Evolutionary conservation across 495 filamentous ascomycete species (phyloP), one percentile per base, ranked within the genome.

Genomic region (Neurospora cerealis): DNA sequence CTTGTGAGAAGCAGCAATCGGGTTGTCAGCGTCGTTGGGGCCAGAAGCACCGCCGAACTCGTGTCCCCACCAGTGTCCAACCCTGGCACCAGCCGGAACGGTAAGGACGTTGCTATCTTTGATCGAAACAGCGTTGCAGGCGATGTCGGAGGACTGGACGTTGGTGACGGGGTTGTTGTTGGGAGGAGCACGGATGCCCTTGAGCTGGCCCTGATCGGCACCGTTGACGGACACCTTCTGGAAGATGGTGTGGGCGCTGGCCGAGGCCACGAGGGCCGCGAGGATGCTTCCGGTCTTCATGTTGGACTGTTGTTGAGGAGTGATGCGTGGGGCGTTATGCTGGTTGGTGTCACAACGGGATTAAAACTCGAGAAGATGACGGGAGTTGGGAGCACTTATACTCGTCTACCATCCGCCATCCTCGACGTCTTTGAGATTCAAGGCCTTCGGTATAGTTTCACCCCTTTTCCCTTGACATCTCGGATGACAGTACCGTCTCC

Each of bases 181-280:
- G 36, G 74, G 77, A 0, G 87, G 86, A n/a, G 85, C 83, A 34
- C 87, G 83, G 48, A 89, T 81, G 60, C 86, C 87, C 66, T 82
- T 83, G 34, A 85, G 82, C 74, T 86, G 85, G 48, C 87, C 87
- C 72, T 87, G 80, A 71, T 88, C 87, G 17, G 79, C 81, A n/a
- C 83, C 86, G 69, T 88, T 85, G 71, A 88, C 83, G 5, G 85
- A 84, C 24, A 89, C 76, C 69, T 82, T 83, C 74, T 87, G 84
- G 78, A 86, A 86, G 76, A 83, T 84, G 46, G 82, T 54, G 66
- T 84, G 82, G 72, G 75, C 81, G 70, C 72, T 74, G 70, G 77
- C 79, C 36, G 77, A 70, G 32, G 78, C 78, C 72, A 77, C 80
- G 70, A 80, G 74, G n/a, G 77, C 70, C 39, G 78, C 74, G 73